These are phyloP conservation scores for Isatis tinctoria DNA, from an alignment of 345 rosid species.

Conservation along the genomic window DNA sequence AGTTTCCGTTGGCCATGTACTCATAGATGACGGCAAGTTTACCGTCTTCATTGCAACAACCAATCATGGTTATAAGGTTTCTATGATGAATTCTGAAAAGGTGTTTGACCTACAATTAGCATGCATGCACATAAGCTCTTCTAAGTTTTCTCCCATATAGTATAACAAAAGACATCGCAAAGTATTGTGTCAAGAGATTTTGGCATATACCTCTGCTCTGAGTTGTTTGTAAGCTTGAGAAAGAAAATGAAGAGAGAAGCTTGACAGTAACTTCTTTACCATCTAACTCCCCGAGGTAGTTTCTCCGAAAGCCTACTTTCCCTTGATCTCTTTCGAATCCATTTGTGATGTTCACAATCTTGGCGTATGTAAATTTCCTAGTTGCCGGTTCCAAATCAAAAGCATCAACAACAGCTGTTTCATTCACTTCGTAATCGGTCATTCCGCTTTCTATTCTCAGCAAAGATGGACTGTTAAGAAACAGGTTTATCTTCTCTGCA, in stretches of 20 bases:
- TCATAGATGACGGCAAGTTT: conserved; percentile 47
- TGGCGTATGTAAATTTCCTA: conserved; percentile 32
- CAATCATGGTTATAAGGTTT: conserved; percentile 48
- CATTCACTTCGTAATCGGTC: conserved; percentile 15
- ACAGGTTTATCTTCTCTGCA: conserved; percentile 29
- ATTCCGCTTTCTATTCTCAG: conserved; percentile 31
- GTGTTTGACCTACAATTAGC: conserved; percentile 41
- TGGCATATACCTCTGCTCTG: conserved; percentile 40
- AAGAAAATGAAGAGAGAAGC: conserved; percentile 42
- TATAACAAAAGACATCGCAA: neutral
- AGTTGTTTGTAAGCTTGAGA: conserved; percentile 45
- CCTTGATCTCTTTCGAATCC: conserved; percentile 41
- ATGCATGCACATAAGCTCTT: conserved; percentile 14
- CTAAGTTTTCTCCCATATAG: neutral
- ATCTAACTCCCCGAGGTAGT: conserved; percentile 41
- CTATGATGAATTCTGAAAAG: conserved; percentile 53
- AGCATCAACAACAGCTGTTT: conserved; percentile 7
- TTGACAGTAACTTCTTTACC: conserved; percentile 54
- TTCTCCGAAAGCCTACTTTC: conserved; percentile 52
- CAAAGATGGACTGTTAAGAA: conserved; percentile 2
- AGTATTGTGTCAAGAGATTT: neutral
- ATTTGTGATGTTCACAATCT: conserved; percentile 40
- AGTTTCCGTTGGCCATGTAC: conserved; percentile 51
- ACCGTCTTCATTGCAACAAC: conserved; percentile 48
- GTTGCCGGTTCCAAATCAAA: conserved; percentile 29